Conservation (phyloP, 768 basidiomycete genomes). For the Rhodosporidiobolus sp. region DNA sequence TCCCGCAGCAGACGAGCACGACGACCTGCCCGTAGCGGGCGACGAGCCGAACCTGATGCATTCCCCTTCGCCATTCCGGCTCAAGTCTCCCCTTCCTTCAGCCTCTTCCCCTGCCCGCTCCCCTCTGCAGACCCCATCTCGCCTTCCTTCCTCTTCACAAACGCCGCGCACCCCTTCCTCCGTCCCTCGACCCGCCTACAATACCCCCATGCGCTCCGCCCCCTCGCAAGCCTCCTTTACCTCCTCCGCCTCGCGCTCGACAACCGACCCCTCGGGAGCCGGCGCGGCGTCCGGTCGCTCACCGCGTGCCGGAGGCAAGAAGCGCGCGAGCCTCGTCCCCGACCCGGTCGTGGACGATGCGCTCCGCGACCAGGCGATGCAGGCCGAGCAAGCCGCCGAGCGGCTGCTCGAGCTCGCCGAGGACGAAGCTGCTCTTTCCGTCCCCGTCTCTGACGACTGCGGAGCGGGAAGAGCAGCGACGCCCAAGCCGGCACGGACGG, state of each 20-base stretch:
- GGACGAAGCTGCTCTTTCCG: conserved; percentile 56
- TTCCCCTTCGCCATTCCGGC: not conserved
- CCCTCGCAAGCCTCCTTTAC: conserved; percentile 12
- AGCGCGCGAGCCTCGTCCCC: conserved; percentile 6
- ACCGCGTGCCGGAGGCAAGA: not conserved
- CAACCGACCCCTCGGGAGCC: not conserved
- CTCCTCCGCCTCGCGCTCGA: not conserved
- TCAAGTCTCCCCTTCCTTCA: not conserved
- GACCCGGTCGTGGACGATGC: conserved; percentile 73
- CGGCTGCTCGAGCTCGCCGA: conserved; percentile 81
- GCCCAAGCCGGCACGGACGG: not conserved
- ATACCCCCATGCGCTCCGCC: not conserved
- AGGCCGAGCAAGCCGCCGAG: conserved; percentile 89
- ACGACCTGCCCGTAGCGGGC: not conserved
- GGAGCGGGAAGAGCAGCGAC: not conserved
- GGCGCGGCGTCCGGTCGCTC: not conserved
- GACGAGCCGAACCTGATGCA: not conserved
- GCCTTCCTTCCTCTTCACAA: not conserved
- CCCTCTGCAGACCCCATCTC: not conserved
- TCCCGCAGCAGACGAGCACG: not conserved
- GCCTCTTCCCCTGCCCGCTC: not conserved
- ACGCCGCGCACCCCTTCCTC: not conserved
- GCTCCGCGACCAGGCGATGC: conserved; percentile 78
- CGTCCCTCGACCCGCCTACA: not conserved
- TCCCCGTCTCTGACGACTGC: not conserved